These are phyloP conservation scores for Sphagnum contortum DNA, from an alignment of 225 moss, liverwort and hornwort species.

Conservation along the genomic window DNA sequence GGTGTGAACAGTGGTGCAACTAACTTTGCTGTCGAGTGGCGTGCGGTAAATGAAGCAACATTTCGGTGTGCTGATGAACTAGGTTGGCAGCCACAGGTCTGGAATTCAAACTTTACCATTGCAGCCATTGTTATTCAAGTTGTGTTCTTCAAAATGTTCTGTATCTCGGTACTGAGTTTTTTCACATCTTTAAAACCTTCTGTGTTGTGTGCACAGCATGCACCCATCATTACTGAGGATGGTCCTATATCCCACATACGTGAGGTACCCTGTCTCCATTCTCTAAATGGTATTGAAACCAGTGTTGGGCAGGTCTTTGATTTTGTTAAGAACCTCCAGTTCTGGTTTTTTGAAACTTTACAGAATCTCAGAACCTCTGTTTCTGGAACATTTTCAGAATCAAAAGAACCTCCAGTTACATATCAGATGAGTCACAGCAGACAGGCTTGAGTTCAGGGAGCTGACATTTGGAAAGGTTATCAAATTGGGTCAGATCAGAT, in stretches of 20 bases:
- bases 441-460: too few species aligned
- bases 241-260: conserved; percentile 50
- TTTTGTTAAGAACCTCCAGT: too few species aligned
- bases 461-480: too few species aligned
- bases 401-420: too few species aligned
- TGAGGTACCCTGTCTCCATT: conserved; percentile 17
- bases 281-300: too few species aligned
- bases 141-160: background rate
- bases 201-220: conserved; percentile 21
- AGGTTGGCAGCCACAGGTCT: conserved; percentile 90
- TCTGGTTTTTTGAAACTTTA: too few species aligned
- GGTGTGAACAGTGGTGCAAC: conserved; percentile 77
- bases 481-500: too few species aligned
- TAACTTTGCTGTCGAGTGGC: conserved; percentile 68
- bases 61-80: conserved; percentile 89
- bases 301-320: too few species aligned
- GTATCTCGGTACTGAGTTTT: background rate
- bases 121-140: background rate
- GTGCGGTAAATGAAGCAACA: conserved; percentile 90
- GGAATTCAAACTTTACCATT: background rate
- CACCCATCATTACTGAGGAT: conserved; percentile 62
- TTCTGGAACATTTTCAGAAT: too few species aligned
- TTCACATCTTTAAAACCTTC: background rate
- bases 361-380: too few species aligned
- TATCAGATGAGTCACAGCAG: too few species aligned